Evolutionary conservation across 768 basidiomycete genomes (phyloP), one percentile per base, ranked within the genome.

Genomic region (Candolleomyces aberdarensis): DNA sequence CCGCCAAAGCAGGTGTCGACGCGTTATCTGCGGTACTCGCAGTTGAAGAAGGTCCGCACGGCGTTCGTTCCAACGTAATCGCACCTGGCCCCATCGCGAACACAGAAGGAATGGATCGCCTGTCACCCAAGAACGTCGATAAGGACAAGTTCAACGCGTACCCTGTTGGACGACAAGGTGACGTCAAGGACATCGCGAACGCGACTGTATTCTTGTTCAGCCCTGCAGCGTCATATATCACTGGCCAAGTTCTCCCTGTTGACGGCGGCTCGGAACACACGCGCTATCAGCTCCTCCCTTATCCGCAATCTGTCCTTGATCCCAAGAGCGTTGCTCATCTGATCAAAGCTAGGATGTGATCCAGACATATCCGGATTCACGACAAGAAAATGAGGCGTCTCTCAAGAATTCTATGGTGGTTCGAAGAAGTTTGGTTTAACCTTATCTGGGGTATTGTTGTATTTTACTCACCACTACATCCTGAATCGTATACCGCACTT

Each of bases 1-100:
- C 95, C 9, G 96, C 96, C 22, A 99, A 98, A 73, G 95, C 96
- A 0, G 96, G 83, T 17, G 85, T 98, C 40, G 96, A 99, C 70
- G 94, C 95, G 0, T 78, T 95, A 5, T 92, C 91, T 58, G 80
- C 82, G 1, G 94, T 92, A 3, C 75, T 98, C 29, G 94, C 96
- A 1, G 84, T 96, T 13, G 96, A 98, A 75, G 95, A 96, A 75
- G 96, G 96, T 1, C 96, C 96, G 4, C 83, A 86, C 66, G 96
- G 96, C n/a, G 86, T 98, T 19, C 87, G 96, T 50, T 92, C 92
- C 17, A 97, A 94, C 66, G 85, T 91, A 51, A 86, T 94, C 65
- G 82, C 92, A 3, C 92, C 93, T 5, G 91, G 95, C 3, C 87
- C 91, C 6, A 96, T 96, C 60, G 82, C 67, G 5, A 85, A 80